Conservation (phyloP, 495 filamentous ascomycete species). For the Penicillium crystallinum region DNA sequence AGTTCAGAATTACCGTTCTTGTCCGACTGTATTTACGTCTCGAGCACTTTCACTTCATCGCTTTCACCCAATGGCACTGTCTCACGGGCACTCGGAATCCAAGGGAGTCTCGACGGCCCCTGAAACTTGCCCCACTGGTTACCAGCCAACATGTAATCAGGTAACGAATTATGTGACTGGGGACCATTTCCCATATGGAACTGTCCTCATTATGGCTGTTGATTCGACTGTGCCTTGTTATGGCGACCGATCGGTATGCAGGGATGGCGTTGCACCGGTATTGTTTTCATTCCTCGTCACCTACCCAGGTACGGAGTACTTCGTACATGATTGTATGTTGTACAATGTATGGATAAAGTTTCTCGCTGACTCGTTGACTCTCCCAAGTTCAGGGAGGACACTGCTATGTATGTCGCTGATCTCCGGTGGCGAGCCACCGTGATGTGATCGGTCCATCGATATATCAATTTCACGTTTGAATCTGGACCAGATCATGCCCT, state of each 20-base stretch:
- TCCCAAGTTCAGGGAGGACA: too few species aligned
- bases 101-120: slow-evolving; percentile 30
- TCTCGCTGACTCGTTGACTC: not conserved
- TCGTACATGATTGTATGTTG: too few species aligned
- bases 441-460: not conserved
- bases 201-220: not conserved
- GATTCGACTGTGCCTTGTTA: slow-evolving; percentile 25
- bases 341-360: too few species aligned
- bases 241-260: slow-evolving; percentile 27
- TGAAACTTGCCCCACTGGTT: slow-evolving; percentile 25
- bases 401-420: too few species aligned
- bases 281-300: slow-evolving; percentile 29
- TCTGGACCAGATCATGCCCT: too few species aligned
- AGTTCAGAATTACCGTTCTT: slow-evolving; percentile 4
- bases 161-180: slow-evolving; percentile 21
- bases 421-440: not conserved
- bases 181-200: slow-evolving; percentile 7
- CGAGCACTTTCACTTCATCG: not conserved
- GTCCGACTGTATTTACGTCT: slow-evolving; percentile 7
- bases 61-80: slow-evolving; percentile 10
- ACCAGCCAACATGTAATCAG: slow-evolving; percentile 10
- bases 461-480: not conserved
- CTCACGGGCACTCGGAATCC: slow-evolving; percentile 16
- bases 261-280: slow-evolving; percentile 21
- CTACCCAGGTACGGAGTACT: not conserved